These are phyloP conservation scores for Ammopiptanthus mongolicus DNA, from an alignment of 306 rosid genomes.

Conservation along the genomic window DNA sequence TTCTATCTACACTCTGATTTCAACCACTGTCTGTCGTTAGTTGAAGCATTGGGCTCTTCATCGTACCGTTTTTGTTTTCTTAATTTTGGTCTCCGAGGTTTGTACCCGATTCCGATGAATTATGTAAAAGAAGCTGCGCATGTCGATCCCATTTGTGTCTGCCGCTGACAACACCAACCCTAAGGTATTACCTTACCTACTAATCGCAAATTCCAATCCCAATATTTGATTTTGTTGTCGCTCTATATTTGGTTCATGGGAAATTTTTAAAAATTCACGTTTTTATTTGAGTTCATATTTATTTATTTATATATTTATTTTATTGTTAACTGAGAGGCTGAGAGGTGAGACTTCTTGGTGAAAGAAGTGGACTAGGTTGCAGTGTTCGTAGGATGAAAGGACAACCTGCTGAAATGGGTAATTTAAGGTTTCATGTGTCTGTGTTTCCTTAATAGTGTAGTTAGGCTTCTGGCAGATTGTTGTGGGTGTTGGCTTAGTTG, in stretches of 20 bases:
- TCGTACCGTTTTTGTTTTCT: not conserved
- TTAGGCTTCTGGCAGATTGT: conserved; percentile 6
- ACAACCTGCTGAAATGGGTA: not conserved
- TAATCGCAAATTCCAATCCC: not conserved
- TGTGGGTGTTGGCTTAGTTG: not conserved
- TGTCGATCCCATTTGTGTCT: conserved; percentile 20
- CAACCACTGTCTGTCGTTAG: not conserved
- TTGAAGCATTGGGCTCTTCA: conserved; percentile 7
- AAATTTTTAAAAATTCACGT: not conserved
- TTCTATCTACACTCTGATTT: not conserved
- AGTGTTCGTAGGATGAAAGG: not conserved
- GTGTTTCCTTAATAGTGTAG: not conserved
- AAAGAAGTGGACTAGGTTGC: not conserved
- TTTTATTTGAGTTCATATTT: not conserved
- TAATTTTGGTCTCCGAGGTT: not conserved
- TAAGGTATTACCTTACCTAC: conserved; percentile 16
- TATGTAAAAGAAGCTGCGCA: conserved; percentile 6
- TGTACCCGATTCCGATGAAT: conserved; percentile 40
- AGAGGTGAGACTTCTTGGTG: not conserved
- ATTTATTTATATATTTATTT: not conserved
- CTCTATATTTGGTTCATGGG: not conserved
- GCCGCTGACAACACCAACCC: conserved; percentile 24
- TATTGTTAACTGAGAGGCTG: not conserved
- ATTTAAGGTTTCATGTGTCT: not conserved
- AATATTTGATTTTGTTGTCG: not conserved